Evolutionary conservation across 768 basidiomycete species (phyloP), one percentile per base, ranked within the genome.

Genomic region (Macrolepiota fuliginosa): DNA sequence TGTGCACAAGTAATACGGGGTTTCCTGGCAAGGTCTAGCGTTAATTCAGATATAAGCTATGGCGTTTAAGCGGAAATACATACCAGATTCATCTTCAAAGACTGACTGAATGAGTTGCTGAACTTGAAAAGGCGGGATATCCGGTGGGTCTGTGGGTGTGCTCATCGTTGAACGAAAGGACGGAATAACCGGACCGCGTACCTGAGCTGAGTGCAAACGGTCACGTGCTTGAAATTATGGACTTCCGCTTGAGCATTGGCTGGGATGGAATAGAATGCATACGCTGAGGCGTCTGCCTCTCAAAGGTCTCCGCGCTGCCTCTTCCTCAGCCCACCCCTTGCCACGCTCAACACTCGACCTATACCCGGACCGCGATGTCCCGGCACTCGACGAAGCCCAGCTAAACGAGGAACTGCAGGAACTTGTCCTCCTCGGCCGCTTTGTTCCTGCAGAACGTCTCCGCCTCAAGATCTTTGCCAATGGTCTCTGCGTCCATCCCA

Each of bases 111-210:
- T 76, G 29, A 84, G 77, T 7, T 74, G 73, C 62, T 80, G 83
- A 19, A 87, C 68, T 61, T 83, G 78, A 71, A 87, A 91, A 10
- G 87, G 89, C 9, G 88, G 85, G n/a, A 63, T 51, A 70, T 71
- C 58, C 66, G 54, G 42, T 56, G 57, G 62, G 68, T 70, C 32
- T 66, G 64, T 64, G 1, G 62, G 46, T 45, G 56, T 29, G 4
- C 35, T 45, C 56, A 62, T 56, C 2, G 39, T 62, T 19, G 32
- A 24, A 35, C 2, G 37, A 22, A 39, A 3, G 15, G 6, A 42
- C 5, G 17, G 40, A n/a, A 2, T 5, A 3, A 24, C 7, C 47
- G 47, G 47, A 22, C 47, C 47, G 47, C 9, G 25, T 3, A 17
- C 47, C 22, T 2, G 46, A 49, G 22, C 6, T 24, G 12, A 24